Percentiles rank a stretch among this genome's conserved stretches.
Evolutionary conservation across 1,139 yeast genomes (phyloP).

Genomic region (Geotrichum aggregatum): DNA sequence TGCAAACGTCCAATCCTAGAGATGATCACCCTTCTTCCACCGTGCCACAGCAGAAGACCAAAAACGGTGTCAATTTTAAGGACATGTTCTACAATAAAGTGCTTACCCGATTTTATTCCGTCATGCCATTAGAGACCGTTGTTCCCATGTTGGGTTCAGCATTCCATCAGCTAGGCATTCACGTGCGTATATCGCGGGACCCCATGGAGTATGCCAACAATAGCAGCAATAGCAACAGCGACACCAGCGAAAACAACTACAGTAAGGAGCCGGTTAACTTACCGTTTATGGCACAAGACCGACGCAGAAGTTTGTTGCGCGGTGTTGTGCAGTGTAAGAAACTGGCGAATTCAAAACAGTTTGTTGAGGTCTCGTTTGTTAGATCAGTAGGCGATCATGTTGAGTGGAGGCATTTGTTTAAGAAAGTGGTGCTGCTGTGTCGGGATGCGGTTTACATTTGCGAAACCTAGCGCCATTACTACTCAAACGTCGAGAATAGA

Average conservation of each 20-base stretch:
- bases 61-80: constrained; percentile 29
- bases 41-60: constrained; percentile 20
- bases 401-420: constrained; percentile 64
- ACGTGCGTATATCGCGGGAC: constrained; percentile 24
- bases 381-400: constrained; percentile 59
- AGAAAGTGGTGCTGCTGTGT: constrained; percentile 49
- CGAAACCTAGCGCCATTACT: too few species aligned
- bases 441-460: constrained; percentile 46
- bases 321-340: constrained; percentile 48
- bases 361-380: constrained; percentile 45
- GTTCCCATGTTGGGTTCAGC: constrained; percentile 43
- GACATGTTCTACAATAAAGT: constrained; percentile 42
- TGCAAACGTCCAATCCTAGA: too few species aligned
- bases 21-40: too few species aligned
- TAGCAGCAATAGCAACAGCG: too few species aligned
- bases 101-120: constrained; percentile 50
- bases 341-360: constrained; percentile 30
- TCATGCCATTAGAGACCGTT: constrained; percentile 44
- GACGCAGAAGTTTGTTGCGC: constrained; percentile 45
- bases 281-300: constrained; percentile 46
- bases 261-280: constrained; percentile 34
- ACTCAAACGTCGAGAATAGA: too few species aligned
- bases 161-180: constrained; percentile 43
- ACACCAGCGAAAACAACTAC: too few species aligned
- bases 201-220: constrained; percentile 19